Evolutionary conservation across 441 rosid species (phyloP).

Genomic region (Adansonia madagascariensis): DNA sequence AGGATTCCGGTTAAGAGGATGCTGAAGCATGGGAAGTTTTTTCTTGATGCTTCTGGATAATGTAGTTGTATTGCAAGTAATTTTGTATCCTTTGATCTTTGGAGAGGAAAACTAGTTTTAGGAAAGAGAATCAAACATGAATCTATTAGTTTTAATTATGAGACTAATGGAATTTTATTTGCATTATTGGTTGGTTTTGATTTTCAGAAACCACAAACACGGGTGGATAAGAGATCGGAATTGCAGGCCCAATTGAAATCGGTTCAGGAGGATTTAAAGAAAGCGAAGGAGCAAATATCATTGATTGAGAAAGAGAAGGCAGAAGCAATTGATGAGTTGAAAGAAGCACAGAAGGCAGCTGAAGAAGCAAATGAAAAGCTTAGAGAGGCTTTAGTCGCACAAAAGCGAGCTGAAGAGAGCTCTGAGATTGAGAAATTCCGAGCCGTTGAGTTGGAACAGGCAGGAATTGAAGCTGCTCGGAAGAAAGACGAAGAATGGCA

Average conservation of each 20-base stretch:
- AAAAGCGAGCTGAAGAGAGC: slow-evolving; percentile 78
- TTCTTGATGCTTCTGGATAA: not conserved
- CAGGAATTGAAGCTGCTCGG: slow-evolving; percentile 81
- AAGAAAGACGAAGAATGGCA: slow-evolving; percentile 69
- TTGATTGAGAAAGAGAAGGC: slow-evolving; percentile 74
- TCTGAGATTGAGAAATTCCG: slow-evolving; percentile 83
- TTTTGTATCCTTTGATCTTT: not conserved
- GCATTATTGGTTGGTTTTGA: slow-evolving; percentile 27
- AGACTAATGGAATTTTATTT: slow-evolving; percentile 11
- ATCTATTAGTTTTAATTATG: slow-evolving; percentile 16
- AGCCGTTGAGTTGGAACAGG: slow-evolving; percentile 80
- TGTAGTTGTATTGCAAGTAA: not conserved
- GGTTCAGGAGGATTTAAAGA: slow-evolving; percentile 79
- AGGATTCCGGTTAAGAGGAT: not conserved
- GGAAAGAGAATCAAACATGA: slow-evolving; percentile 1
- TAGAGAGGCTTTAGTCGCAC: slow-evolving; percentile 77
- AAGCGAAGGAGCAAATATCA: slow-evolving; percentile 69
- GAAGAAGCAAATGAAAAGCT: slow-evolving; percentile 81
- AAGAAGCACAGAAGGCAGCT: slow-evolving; percentile 62
- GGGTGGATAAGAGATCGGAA: slow-evolving; percentile 62
- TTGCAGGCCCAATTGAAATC: slow-evolving; percentile 62
- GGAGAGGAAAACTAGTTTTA: not conserved
- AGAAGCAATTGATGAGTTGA: slow-evolving; percentile 64
- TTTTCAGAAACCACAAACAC: slow-evolving; percentile 61
- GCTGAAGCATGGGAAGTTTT: not conserved